A percentile compares a stretch with the other conserved stretches of the same genome.
phyloP scores from a whole-genome alignment of 2,329 filamentous ascomycete species.

The Periconia sp. region DNA sequence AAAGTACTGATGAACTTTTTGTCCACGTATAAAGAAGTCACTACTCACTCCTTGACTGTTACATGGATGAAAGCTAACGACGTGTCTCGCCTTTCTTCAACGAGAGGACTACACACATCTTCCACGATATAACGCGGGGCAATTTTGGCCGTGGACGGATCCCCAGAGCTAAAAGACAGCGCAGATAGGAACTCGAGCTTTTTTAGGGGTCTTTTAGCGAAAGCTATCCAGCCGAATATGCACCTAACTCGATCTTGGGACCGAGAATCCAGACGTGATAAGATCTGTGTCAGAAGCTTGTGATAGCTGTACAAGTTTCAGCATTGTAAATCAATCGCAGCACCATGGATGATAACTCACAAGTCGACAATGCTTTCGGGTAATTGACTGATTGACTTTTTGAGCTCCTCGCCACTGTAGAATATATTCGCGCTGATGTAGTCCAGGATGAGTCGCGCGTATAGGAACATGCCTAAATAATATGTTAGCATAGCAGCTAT shows the following conservation, averaged over 20 bases:
- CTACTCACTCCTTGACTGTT: slow-evolving; percentile 18
- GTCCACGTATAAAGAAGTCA: not conserved
- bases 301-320: slow-evolving; percentile 9
- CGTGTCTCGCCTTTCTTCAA: slow-evolving; percentile 16
- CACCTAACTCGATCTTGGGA: slow-evolving; percentile 7
- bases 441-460: slow-evolving; percentile 17
- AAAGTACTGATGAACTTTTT: not conserved
- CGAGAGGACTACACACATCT: slow-evolving; percentile 16
- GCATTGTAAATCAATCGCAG: not conserved
- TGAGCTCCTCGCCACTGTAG: slow-evolving; percentile 12
- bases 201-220: slow-evolving; percentile 13
- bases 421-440: slow-evolving; percentile 14
- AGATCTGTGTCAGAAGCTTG: slow-evolving; percentile 8
- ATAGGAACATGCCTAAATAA: slow-evolving; percentile 20
- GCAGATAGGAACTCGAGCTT: slow-evolving; percentile 16
- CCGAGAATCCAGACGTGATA: slow-evolving; percentile 1
- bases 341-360: not conserved
- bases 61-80: slow-evolving; percentile 20
- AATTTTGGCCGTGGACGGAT: slow-evolving; percentile 1
- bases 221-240: slow-evolving; percentile 20
- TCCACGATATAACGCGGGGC: slow-evolving; percentile 12
- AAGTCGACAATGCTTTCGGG: slow-evolving; percentile 8
- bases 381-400: slow-evolving; percentile 11
- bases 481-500: too few relatives aligned
- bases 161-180: slow-evolving; percentile 18